Evolutionary conservation across 192 early-diverging fungal species (phyloP).

Genomic region (Linnemannia schmuckeri): DNA sequence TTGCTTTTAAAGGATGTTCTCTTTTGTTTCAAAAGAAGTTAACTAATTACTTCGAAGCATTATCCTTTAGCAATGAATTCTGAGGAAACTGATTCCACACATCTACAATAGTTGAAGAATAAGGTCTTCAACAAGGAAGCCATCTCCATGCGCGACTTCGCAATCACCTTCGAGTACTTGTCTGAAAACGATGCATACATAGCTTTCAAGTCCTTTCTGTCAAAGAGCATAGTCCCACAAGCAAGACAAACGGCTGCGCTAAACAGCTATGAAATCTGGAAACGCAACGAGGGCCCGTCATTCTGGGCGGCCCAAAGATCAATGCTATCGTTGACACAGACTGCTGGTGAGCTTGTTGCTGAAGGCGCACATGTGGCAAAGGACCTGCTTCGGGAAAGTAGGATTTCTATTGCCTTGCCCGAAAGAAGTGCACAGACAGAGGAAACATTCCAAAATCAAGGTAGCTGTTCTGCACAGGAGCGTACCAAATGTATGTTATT

Average conservation of each 20-base stretch:
- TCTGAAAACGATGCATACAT: constrained; percentile 2
- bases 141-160: constrained; percentile 16
- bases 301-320: constrained; percentile 16
- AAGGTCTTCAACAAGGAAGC: background rate
- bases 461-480: too few relatives aligned
- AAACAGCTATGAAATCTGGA: constrained; percentile 17
- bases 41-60: background rate
- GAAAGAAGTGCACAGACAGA: background rate
- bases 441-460: background rate
- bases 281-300: constrained; percentile 10
- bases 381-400: constrained; percentile 7
- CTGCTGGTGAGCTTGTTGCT: constrained; percentile 17
- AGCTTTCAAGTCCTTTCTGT: constrained; percentile 8
- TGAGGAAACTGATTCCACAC: background rate
- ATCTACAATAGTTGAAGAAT: constrained; percentile 8
- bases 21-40: background rate
- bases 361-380: constrained; percentile 20
- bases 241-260: background rate
- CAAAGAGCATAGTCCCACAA: constrained; percentile 3
- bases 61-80: constrained; percentile 19
- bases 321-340: constrained; percentile 11
- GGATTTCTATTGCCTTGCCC: background rate
- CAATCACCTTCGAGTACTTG: constrained; percentile 6
- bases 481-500: too few relatives aligned
- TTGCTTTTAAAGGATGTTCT: background rate